A percentile compares a stretch with the other conserved stretches of the same genome.
phyloP scores from a whole-genome alignment of 116 monocot genomes.

The Dioscorea cayenensis region DNA sequence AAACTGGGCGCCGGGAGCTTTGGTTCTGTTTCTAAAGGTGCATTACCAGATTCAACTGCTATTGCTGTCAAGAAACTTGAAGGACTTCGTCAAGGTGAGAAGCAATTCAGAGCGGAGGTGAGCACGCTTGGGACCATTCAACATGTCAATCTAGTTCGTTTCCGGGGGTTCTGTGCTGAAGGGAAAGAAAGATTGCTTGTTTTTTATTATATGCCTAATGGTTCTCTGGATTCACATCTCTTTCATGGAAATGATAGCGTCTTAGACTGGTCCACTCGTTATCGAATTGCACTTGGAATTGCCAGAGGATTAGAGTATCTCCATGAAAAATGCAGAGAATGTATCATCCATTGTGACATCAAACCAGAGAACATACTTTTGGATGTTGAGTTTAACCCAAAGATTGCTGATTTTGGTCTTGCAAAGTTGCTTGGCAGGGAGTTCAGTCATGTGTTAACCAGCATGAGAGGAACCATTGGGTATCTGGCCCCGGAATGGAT shows the following conservation, averaged over 20 bases:
- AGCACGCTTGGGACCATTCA: slow-evolving; percentile 10
- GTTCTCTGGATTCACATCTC: slow-evolving; percentile 21
- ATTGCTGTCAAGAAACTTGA: not conserved
- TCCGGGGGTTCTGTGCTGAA: slow-evolving; percentile 8
- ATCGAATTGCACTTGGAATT: not conserved
- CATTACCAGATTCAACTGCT: not conserved
- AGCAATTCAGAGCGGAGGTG: slow-evolving; percentile 15
- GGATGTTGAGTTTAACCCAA: slow-evolving; percentile 18
- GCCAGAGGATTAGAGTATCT: too few relatives aligned
- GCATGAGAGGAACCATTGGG: too few relatives aligned
- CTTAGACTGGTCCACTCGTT: slow-evolving; percentile 7
- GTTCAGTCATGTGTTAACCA: too few relatives aligned
- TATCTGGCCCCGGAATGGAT: slow-evolving; percentile 26
- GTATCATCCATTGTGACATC: slow-evolving; percentile 38
- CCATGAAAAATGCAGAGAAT: too few relatives aligned
- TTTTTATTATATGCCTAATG: slow-evolving; percentile 29
- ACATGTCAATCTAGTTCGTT: too few relatives aligned
- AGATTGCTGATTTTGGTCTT: slow-evolving; percentile 32
- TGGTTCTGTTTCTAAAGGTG: not conserved
- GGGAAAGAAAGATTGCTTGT: slow-evolving; percentile 21
- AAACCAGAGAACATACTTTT: slow-evolving; percentile 44
- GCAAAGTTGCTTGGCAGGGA: slow-evolving; percentile 25
- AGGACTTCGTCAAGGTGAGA: not conserved
- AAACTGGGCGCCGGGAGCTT: slow-evolving; percentile 15
- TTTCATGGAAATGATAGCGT: not conserved